These are phyloP conservation scores for Didymellaceae sp. DNA, from an alignment of 2,329 filamentous ascomycete genomes.

Conservation along the genomic window DNA sequence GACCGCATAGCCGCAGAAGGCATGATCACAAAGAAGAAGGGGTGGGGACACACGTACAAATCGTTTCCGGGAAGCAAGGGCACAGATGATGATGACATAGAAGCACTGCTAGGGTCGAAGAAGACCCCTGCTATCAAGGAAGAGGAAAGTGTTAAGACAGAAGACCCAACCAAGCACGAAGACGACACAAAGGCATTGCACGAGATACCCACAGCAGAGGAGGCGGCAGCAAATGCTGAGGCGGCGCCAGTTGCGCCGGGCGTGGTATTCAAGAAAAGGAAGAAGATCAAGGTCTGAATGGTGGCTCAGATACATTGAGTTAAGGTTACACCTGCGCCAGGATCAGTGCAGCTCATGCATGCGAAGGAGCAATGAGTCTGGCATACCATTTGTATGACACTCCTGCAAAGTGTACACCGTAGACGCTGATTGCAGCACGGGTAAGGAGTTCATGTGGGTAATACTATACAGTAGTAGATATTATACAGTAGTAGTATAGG, in stretches of 20 bases:
- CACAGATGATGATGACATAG: slow-evolving; percentile 67
- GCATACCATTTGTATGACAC: no score
- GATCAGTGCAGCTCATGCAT: not conserved
- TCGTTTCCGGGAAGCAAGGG: slow-evolving; percentile 53
- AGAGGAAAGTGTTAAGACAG: slow-evolving; percentile 43
- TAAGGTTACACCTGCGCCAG: not conserved
- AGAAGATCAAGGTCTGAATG: slow-evolving; percentile 58
- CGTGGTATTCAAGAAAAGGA: slow-evolving; percentile 81
- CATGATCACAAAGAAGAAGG: slow-evolving; percentile 48
- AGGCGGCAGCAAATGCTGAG: slow-evolving; percentile 27
- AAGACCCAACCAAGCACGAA: slow-evolving; percentile 23
- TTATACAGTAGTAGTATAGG: no score
- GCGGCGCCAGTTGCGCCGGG: slow-evolving; percentile 41
- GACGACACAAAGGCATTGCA: slow-evolving; percentile 26
- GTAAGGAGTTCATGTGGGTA: no score
- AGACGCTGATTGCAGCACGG: no score
- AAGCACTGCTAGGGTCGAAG: slow-evolving; percentile 61
- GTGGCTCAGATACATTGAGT: not conserved
- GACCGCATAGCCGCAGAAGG: slow-evolving; percentile 65
- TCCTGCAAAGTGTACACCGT: no score
- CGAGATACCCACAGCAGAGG: slow-evolving; percentile 40
- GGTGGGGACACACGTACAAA: slow-evolving; percentile 56
- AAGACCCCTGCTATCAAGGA: slow-evolving; percentile 52
- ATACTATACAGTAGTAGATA: no score
- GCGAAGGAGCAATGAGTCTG: no score